Conservation (phyloP, 768 basidiomycete genomes). For the Imleria badia region DNA sequence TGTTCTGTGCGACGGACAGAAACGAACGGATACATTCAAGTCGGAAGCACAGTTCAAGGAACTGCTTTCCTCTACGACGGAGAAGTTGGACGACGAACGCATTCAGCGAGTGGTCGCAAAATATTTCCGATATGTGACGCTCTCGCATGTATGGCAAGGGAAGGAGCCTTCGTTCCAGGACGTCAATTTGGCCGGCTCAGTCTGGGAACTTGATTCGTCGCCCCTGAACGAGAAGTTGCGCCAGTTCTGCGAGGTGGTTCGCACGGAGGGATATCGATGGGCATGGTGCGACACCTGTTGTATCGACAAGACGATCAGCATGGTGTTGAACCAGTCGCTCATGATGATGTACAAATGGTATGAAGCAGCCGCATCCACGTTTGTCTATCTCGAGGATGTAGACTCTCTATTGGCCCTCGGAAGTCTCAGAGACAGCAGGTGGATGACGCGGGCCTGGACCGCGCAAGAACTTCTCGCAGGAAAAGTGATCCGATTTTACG, state of each 20-base stretch:
- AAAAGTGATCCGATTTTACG: background rate
- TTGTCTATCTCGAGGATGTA: background rate
- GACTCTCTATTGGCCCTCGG: background rate
- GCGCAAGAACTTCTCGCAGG: background rate
- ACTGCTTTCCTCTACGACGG: background rate
- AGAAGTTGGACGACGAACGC: background rate
- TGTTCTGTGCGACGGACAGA: background rate
- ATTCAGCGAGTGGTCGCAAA: background rate
- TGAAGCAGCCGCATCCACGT: background rate
- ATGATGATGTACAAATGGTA: background rate
- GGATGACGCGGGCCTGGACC: background rate
- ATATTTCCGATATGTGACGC: background rate
- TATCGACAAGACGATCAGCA: background rate
- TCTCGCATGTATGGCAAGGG: background rate
- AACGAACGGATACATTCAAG: background rate
- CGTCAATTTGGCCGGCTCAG: background rate
- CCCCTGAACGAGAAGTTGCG: background rate
- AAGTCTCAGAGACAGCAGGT: background rate
- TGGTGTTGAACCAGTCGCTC: background rate
- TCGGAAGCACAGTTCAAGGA: background rate
- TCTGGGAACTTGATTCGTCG: background rate
- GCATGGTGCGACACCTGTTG: background rate
- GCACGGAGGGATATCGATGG: background rate
- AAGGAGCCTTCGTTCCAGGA: background rate
- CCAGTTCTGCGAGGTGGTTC: background rate